Conservation (phyloP, 495 filamentous ascomycete species). For the Clohesyomyces aquaticus region DNA sequence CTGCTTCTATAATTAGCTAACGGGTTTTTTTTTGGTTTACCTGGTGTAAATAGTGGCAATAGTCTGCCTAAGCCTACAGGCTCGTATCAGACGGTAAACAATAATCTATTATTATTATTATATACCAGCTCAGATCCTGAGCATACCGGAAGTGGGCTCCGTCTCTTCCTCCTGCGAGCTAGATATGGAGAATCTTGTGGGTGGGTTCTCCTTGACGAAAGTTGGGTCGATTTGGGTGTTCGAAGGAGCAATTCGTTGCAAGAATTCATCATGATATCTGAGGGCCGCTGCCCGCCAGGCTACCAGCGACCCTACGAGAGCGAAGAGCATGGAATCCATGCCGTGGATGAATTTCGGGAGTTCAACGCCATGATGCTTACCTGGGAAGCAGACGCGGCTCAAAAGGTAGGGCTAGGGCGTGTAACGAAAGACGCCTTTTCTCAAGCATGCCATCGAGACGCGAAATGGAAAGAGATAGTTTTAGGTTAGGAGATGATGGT, state of each 20-base stretch:
- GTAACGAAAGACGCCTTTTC: neutral
- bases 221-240: neutral
- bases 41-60: too few relatives aligned
- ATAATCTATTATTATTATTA: too few relatives aligned
- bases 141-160: neutral
- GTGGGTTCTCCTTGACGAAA: too few relatives aligned
- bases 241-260: neutral
- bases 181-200: neutral
- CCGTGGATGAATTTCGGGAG: neutral
- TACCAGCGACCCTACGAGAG: neutral
- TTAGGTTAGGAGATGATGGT: neutral
- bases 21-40: too few relatives aligned
- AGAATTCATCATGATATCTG: neutral
- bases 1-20: too few relatives aligned
- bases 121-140: neutral
- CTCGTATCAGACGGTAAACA: too few relatives aligned
- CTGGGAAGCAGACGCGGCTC: neutral
- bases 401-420: neutral
- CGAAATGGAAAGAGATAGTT: neutral
- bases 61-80: too few relatives aligned
- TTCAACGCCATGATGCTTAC: neutral
- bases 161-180: neutral
- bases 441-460: neutral
- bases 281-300: neutral
- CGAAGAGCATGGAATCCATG: neutral